A percentile compares a stretch with the other conserved stretches of the same genome.
Evolutionary conservation across 108 stramenopile species (phyloP).

Genomic region (Nannochloropsis oceanica): DNA sequence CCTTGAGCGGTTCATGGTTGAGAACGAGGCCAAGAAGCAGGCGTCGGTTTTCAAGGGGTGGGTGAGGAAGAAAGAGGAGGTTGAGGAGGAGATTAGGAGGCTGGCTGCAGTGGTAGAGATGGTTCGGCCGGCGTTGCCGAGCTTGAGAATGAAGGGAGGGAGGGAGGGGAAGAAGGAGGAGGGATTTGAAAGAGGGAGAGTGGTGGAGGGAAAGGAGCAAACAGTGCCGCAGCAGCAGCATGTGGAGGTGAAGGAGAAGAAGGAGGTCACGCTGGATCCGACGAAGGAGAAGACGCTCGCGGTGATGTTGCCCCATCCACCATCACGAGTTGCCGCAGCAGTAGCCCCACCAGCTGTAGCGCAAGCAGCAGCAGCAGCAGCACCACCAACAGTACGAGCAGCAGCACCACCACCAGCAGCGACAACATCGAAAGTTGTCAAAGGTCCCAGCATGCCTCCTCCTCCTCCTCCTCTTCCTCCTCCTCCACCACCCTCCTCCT

Average conservation of each 20-base stretch:
- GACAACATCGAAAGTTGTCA: too few species aligned
- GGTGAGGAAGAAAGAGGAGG: neutral
- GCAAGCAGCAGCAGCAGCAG: neutral
- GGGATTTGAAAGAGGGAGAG: neutral
- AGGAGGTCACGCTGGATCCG: neutral
- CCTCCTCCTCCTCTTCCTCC: neutral
- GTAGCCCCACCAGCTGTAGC: neutral
- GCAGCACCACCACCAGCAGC: too few species aligned
- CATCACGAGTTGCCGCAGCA: neutral
- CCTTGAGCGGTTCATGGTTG: neutral
- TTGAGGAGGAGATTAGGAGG: neutral
- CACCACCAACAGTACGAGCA: neutral
- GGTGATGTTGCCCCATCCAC: neutral
- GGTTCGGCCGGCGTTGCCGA: neutral
- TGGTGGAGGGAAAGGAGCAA: neutral
- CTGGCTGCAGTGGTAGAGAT: neutral
- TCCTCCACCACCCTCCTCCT: neutral
- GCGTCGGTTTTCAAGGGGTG: neutral
- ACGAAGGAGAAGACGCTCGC: neutral
- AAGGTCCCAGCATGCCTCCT: neutral
- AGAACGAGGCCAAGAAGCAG: neutral
- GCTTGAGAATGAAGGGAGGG: neutral
- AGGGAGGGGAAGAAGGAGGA: neutral
- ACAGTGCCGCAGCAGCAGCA: neutral
- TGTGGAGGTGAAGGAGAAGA: neutral